phyloP scores from a whole-genome alignment of 176 grass and related monocot genomes.

The Secale cereale region DNA sequence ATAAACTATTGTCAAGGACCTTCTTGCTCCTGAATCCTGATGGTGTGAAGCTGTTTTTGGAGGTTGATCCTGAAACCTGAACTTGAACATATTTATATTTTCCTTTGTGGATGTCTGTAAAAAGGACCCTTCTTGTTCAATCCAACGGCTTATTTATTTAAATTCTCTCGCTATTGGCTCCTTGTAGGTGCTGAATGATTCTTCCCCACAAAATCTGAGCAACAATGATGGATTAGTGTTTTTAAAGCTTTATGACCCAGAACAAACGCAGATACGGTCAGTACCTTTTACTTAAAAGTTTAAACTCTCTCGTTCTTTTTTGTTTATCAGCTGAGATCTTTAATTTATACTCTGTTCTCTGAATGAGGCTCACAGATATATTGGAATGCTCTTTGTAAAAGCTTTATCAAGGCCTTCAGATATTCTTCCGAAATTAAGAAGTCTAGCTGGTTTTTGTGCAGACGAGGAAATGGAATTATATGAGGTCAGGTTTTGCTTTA shows the following conservation, averaged over 20 bases:
- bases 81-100: neutral
- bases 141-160: neutral
- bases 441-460: slow-evolving; percentile 33
- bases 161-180: neutral
- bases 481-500: slow-evolving; percentile 21
- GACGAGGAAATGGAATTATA: slow-evolving; percentile 29
- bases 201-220: neutral
- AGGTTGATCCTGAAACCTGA: neutral
- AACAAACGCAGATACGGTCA: slow-evolving; percentile 30
- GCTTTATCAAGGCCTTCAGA: slow-evolving; percentile 16
- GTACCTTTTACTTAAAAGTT: neutral
- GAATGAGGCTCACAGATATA: slow-evolving; percentile 31
- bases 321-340: neutral
- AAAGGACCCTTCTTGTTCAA: neutral
- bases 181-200: neutral
- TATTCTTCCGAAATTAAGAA: slow-evolving; percentile 39
- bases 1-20: no score
- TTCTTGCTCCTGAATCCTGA: neutral
- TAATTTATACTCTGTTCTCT: neutral
- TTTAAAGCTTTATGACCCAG: slow-evolving; percentile 48
- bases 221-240: slow-evolving; percentile 37
- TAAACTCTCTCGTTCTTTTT: neutral
- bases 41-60: neutral
- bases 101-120: neutral
- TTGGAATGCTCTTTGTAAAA: slow-evolving; percentile 30